Percentiles rank a stretch among this genome's conserved stretches.
phyloP scores from a whole-genome alignment of 345 rosid genomes.

The Heritiera littoralis region DNA sequence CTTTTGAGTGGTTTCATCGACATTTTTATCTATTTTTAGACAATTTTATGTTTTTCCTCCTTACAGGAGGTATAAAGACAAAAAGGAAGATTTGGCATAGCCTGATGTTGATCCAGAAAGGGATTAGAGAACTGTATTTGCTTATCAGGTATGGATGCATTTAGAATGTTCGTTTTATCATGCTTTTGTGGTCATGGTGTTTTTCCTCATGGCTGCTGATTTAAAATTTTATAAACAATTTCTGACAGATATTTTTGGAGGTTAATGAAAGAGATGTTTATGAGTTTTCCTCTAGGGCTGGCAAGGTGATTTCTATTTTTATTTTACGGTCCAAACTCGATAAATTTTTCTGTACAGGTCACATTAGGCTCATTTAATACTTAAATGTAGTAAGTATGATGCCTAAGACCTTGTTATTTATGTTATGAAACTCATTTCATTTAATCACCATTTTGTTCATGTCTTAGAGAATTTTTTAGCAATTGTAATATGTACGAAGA shows the following conservation, averaged over 20 bases:
- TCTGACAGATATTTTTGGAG: conserved; percentile 74
- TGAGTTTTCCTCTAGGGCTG: conserved; percentile 95
- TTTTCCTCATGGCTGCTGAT: conserved; percentile 5
- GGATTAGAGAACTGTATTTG: conserved; percentile 98
- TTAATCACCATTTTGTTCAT: neutral
- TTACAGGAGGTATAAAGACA: conserved; percentile 77
- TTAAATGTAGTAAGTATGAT: neutral
- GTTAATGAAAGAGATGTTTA: conserved; percentile 93
- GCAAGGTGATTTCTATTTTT: conserved; percentile 64
- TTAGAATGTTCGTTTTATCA: conserved; percentile 9
- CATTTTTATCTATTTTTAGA: neutral
- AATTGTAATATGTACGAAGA: neutral
- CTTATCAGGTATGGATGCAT: conserved; percentile 69
- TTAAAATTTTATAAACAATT: conserved; percentile 13
- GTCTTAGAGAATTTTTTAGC: neutral
- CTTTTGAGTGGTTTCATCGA: conserved; percentile 14
- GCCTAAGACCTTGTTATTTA: neutral
- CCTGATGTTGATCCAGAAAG: conserved; percentile 98
- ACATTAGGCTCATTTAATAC: neutral
- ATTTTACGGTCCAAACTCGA: neutral
- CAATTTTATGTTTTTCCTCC: conserved; percentile 25
- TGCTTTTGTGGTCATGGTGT: conserved; percentile 7
- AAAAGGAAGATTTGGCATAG: conserved; percentile 72
- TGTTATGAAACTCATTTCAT: neutral
- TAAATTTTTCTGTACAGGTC: neutral